These are phyloP conservation scores for Nectriaceae sp. DNA, from an alignment of 2,329 filamentous ascomycete genomes.

Conservation along the genomic window DNA sequence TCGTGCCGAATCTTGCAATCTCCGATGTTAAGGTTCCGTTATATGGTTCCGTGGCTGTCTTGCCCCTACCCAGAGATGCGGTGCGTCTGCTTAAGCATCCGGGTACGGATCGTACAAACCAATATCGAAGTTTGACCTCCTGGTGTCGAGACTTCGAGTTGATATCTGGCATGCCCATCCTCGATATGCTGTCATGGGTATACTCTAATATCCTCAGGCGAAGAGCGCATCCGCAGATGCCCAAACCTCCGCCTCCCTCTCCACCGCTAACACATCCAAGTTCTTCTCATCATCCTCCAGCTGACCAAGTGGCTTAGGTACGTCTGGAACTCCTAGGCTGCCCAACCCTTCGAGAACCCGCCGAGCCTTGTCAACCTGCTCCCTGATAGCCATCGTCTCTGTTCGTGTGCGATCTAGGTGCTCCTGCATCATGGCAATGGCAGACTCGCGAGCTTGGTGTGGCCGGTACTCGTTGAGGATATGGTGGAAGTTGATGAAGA, in stretches of 20 bases:
- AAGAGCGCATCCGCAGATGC: conserved; percentile 44
- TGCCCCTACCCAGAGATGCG: too few species aligned
- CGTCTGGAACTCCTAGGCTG: conserved; percentile 43
- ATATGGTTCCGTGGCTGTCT: too few species aligned
- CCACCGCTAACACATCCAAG: conserved; percentile 16
- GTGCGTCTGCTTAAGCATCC: too few species aligned
- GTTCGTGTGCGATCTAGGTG: conserved; percentile 71
- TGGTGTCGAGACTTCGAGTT: too few species aligned
- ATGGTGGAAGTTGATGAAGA: conserved; percentile 91
- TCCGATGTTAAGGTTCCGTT: too few species aligned
- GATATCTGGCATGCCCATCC: too few species aligned
- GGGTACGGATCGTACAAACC: too few species aligned
- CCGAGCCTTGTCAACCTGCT: conserved; percentile 71
- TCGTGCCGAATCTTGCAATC: too few species aligned
- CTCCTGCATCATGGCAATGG: conserved; percentile 86
- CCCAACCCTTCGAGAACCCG: conserved; percentile 71
- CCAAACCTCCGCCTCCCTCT: conserved; percentile 43
- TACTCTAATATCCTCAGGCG: too few species aligned
- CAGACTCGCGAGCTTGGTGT: conserved; percentile 85
- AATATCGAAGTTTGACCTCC: too few species aligned
- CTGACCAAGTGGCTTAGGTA: conserved; percentile 18
- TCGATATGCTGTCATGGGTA: too few species aligned
- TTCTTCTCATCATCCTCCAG: conserved; percentile 20
- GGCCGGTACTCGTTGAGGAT: conserved; percentile 92
- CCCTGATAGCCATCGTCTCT: conserved; percentile 71